Percentiles rank a stretch among this genome's conserved stretches.
These are phyloP conservation scores for Dioscorea alata DNA, from an alignment of 106 monocot genomes.

Conservation along the genomic window DNA sequence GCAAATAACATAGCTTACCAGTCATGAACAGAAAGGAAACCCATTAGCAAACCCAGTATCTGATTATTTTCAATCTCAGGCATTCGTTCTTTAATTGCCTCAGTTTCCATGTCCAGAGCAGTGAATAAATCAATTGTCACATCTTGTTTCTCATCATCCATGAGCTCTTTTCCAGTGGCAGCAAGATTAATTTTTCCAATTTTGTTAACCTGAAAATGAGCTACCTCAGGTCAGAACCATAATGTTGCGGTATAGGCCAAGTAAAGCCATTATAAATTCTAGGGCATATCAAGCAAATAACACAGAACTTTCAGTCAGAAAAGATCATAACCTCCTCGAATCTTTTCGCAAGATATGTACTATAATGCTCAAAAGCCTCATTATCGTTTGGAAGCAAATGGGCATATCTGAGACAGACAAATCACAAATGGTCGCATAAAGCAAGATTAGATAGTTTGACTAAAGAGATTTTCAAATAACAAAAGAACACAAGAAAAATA, in stretches of 20 bases:
- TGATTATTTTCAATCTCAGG: conserved; percentile 82
- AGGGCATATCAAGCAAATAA: too few relatives aligned
- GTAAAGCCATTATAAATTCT: too few relatives aligned
- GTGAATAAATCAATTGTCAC: conserved; percentile 64
- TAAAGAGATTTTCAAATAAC: neutral
- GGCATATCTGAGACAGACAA: conserved; percentile 39
- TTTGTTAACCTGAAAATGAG: conserved; percentile 72
- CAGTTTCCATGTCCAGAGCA: conserved; percentile 83
- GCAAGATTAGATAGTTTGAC: neutral
- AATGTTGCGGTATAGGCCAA: too few relatives aligned
- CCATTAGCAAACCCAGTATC: conserved; percentile 78
- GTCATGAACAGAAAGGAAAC: conserved; percentile 89
- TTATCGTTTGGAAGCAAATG: conserved; percentile 79
- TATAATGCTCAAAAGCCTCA: conserved; percentile 65
- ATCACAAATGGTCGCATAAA: neutral
- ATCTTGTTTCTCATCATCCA: conserved; percentile 96
- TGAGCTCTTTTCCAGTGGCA: conserved; percentile 92
- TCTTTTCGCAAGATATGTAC: conserved; percentile 35
- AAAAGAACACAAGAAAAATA: neutral
- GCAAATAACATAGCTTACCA: conserved; percentile 45
- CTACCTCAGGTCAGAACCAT: too few relatives aligned
- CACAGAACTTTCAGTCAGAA: too few relatives aligned
- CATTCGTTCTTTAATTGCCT: conserved; percentile 54
- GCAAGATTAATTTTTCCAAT: conserved; percentile 99
- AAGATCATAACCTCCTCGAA: conserved; percentile 51